These are phyloP conservation scores for Penicillium diatomitis DNA, from an alignment of 495 filamentous ascomycete genomes.

Conservation along the genomic window DNA sequence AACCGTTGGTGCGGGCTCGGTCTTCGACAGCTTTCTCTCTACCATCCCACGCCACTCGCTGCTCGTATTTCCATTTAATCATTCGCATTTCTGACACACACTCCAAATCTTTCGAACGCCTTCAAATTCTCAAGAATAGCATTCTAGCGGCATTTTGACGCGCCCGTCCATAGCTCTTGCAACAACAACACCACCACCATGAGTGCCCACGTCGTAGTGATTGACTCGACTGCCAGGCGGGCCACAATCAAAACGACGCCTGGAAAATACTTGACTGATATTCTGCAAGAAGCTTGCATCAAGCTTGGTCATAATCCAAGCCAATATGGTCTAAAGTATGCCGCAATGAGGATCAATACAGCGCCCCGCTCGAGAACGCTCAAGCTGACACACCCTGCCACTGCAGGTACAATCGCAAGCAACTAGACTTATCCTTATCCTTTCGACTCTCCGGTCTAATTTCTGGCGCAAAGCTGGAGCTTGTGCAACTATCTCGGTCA, in stretches of 20 bases:
- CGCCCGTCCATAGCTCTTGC: background rate
- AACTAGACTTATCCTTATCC: conserved; percentile 71
- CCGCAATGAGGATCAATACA: background rate
- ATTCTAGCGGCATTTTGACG: background rate
- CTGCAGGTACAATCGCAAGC: conserved; percentile 66
- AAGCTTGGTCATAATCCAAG: conserved; percentile 65
- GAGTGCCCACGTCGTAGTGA: conserved; percentile 83
- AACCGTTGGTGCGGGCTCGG: conserved; percentile 10
- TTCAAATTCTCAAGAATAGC: background rate
- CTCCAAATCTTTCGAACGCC: background rate
- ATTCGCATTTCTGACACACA: background rate
- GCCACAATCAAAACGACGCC: conserved; percentile 77
- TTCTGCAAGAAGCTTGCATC: conserved; percentile 75
- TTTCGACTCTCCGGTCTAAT: conserved; percentile 80
- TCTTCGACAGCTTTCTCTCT: conserved; percentile 23
- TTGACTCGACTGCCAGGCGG: conserved; percentile 64
- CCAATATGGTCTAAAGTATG: conserved; percentile 74
- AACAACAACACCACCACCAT: conserved; percentile 33
- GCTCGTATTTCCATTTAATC: background rate
- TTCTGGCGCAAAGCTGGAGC: conserved; percentile 83
- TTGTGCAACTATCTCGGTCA: conserved; percentile 74
- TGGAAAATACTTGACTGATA: conserved; percentile 66
- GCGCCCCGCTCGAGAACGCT: background rate
- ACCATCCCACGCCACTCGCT: conserved; percentile 4
- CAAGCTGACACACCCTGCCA: conserved; percentile 9